Evolutionary conservation across 257 asterid genomes (phyloP).

Genomic region (Primulina eburnea): DNA sequence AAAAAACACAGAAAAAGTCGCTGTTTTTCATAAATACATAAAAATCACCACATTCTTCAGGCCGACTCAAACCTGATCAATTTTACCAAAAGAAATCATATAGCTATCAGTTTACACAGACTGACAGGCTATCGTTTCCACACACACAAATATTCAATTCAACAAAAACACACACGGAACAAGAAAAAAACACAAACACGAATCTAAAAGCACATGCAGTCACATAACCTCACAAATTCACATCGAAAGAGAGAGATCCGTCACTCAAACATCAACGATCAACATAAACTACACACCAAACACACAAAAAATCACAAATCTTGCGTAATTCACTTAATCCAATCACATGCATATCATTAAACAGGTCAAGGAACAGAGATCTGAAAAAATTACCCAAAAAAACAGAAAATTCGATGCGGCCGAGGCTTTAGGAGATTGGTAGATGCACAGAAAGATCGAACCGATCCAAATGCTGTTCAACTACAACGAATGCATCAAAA

Average conservation of each 20-base stretch:
- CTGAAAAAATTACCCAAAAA: conserved; percentile 36
- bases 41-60: conserved; percentile 5
- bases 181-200: conserved; percentile 16
- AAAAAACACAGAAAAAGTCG: neutral
- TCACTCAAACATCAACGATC: conserved; percentile 32
- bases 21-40: conserved; percentile 26
- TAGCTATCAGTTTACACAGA: neutral
- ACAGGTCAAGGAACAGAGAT: conserved; percentile 36
- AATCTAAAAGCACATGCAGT: conserved; percentile 24
- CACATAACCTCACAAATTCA: neutral
- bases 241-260: conserved; percentile 30
- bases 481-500: conserved; percentile 34
- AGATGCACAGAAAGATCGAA: conserved; percentile 13
- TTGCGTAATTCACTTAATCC: conserved; percentile 18
- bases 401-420: conserved; percentile 22
- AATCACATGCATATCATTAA: conserved; percentile 26
- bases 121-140: neutral
- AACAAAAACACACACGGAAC: conserved; percentile 20
- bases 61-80: conserved; percentile 17
- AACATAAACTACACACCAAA: conserved; percentile 21
- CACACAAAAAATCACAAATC: conserved; percentile 5
- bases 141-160: conserved; percentile 19
- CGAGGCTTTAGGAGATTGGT: conserved; percentile 22
- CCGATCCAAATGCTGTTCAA: conserved; percentile 33
- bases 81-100: conserved; percentile 11